Percentiles rank a stretch among this genome's conserved stretches.
These are phyloP conservation scores for Malania oleifera DNA, from an alignment of 164 flowering plant genomes.

Conservation along the genomic window DNA sequence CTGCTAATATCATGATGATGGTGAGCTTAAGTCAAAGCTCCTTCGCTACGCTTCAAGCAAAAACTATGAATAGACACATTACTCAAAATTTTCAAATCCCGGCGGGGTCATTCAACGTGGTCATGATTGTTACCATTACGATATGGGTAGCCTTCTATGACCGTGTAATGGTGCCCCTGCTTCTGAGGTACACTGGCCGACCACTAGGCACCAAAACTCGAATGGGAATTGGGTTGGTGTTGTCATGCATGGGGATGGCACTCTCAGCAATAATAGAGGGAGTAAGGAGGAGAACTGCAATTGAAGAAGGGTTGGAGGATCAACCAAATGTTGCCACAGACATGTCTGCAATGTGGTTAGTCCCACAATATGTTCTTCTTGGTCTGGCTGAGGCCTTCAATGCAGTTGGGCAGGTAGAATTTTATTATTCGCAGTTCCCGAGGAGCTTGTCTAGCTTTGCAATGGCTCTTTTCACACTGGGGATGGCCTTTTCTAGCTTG, in stretches of 20 bases:
- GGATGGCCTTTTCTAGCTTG: slow-evolving; percentile 20
- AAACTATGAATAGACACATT: slow-evolving; percentile 4
- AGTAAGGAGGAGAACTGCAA: background rate
- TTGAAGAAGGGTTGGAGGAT: slow-evolving; percentile 4
- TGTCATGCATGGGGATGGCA: background rate
- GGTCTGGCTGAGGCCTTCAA: slow-evolving; percentile 42
- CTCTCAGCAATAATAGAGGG: background rate
- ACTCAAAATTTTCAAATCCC: slow-evolving; percentile 1
- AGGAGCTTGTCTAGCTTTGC: slow-evolving; percentile 48
- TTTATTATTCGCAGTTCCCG: slow-evolving; percentile 36
- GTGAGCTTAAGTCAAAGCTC: background rate
- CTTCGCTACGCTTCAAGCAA: slow-evolving; percentile 6
- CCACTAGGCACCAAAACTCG: background rate
- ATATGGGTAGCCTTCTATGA: slow-evolving; percentile 8
- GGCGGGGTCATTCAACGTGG: slow-evolving; percentile 4
- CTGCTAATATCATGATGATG: background rate
- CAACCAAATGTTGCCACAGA: slow-evolving; percentile 8
- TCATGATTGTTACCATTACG: background rate
- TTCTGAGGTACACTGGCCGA: background rate
- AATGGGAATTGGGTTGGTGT: slow-evolving; percentile 6
- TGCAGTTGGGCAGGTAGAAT: slow-evolving; percentile 36
- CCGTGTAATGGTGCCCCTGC: background rate
- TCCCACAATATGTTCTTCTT: slow-evolving; percentile 21
- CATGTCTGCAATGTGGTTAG: slow-evolving; percentile 38
- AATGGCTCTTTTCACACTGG: slow-evolving; percentile 20